Percentiles rank a stretch among this genome's conserved stretches.
Evolutionary conservation across 768 basidiomycete species (phyloP).

Genomic region (Arthromyces matolae): DNA sequence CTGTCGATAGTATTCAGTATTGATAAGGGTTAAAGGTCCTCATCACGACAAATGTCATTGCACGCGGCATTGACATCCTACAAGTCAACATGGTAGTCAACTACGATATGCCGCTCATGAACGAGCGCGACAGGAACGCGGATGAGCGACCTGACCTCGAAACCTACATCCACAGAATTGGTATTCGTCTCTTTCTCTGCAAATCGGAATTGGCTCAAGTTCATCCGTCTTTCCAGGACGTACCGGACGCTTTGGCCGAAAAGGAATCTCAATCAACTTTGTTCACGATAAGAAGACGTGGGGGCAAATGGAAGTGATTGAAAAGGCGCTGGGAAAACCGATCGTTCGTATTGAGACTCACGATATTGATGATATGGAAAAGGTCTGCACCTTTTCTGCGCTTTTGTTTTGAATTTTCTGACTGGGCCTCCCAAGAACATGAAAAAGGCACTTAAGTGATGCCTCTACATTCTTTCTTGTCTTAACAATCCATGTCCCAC

Average conservation of each 20-base stretch:
- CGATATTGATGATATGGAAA: slow-evolving; percentile 92
- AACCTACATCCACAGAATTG: slow-evolving; percentile 97
- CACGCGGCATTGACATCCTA: slow-evolving; percentile 95
- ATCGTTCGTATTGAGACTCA: slow-evolving; percentile 86
- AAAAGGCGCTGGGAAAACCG: slow-evolving; percentile 68
- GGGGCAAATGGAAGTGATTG: slow-evolving; percentile 87
- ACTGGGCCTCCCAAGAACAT: slow-evolving; percentile 49
- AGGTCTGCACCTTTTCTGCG: slow-evolving; percentile 45
- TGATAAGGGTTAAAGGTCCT: slow-evolving; percentile 44
- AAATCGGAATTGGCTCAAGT: neutral
- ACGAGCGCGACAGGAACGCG: slow-evolving; percentile 52
- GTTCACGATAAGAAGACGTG: slow-evolving; percentile 89
- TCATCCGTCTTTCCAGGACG: slow-evolving; percentile 56
- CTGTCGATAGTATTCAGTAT: neutral
- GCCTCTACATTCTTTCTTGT: neutral
- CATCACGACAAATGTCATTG: slow-evolving; percentile 98
- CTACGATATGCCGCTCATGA: slow-evolving; percentile 90
- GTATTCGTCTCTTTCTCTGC: slow-evolving; percentile 41
- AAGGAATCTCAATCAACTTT: slow-evolving; percentile 96
- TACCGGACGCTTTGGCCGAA: slow-evolving; percentile 96
- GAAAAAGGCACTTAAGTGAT: slow-evolving; percentile 74
- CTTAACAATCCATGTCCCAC: no score
- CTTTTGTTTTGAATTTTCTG: neutral
- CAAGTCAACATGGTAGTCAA: slow-evolving; percentile 99
- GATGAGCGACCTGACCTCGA: slow-evolving; percentile 83